Conservation (phyloP, 305 asterid genomes). For the Fraxinus platypoda region DNA sequence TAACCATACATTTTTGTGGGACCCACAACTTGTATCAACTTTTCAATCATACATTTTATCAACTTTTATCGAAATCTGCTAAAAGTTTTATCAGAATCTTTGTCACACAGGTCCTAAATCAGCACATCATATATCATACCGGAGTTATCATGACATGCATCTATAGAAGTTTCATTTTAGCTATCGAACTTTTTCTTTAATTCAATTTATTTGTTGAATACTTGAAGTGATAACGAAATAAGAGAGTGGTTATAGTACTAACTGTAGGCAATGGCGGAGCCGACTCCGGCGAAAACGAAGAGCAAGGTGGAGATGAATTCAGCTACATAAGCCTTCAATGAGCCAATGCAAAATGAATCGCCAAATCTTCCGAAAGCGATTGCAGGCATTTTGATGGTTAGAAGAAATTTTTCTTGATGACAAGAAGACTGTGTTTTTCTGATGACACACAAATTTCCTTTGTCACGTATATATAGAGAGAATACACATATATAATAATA, state of each 20-base stretch:
- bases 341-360: conserved; percentile 62
- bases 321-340: conserved; percentile 73
- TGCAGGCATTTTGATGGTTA: conserved; percentile 48
- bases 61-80: neutral
- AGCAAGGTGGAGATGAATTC: conserved; percentile 91
- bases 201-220: neutral
- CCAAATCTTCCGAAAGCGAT: conserved; percentile 74
- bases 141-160: neutral
- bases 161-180: neutral
- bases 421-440: conserved; percentile 3
- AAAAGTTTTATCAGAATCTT: neutral
- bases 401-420: neutral
- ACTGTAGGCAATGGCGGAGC: conserved; percentile 90
- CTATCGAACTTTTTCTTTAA: too few relatives aligned
- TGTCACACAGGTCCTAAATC: neutral
- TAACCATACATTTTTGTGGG: too few relatives aligned
- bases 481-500: neutral
- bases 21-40: neutral
- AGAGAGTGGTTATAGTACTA: neutral
- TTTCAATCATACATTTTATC: neutral
- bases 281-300: conserved; percentile 89
- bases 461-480: conserved; percentile 36
- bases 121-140: neutral
- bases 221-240: neutral
- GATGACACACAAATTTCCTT: conserved; percentile 20